Evolutionary conservation across 768 basidiomycete genomes (phyloP).

Genomic region (Boletales sp.): DNA sequence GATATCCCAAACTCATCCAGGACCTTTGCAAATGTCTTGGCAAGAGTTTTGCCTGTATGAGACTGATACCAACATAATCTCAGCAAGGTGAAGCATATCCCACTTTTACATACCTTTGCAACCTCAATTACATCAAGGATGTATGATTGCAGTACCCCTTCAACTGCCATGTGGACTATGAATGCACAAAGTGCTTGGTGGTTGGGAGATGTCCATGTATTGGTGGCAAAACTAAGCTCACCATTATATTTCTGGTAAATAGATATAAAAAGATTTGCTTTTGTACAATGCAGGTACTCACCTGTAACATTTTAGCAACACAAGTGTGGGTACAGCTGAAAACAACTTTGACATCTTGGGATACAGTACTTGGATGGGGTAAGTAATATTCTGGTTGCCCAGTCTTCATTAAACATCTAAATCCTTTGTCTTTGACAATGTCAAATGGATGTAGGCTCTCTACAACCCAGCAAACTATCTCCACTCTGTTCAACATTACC

Average conservation of each 20-base stretch:
- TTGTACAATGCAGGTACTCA: not conserved
- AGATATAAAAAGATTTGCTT: not conserved
- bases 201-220: not conserved
- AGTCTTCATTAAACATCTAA: not conserved
- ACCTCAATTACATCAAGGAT: not conserved
- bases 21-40: conserved; percentile 17
- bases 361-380: conserved; percentile 23
- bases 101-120: not conserved
- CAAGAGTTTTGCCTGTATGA: conserved; percentile 15
- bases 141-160: not conserved
- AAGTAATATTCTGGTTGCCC: not conserved
- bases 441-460: not conserved
- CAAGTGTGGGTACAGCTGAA: conserved; percentile 19
- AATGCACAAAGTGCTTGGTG: not conserved
- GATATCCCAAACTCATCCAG: conserved; percentile 25
- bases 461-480: not conserved
- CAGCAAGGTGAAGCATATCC: not conserved
- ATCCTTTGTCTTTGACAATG: not conserved
- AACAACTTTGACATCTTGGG: conserved; percentile 25
- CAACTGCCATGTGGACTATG: not conserved
- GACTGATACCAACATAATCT: not conserved
- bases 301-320: conserved; percentile 28
- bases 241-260: conserved; percentile 1
- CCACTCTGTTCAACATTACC: not conserved
- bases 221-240: not conserved